Percentiles rank a stretch among this genome's conserved stretches.
Conservation (phyloP, 331 rosid species). For the Phaseolus coccineus region DNA sequence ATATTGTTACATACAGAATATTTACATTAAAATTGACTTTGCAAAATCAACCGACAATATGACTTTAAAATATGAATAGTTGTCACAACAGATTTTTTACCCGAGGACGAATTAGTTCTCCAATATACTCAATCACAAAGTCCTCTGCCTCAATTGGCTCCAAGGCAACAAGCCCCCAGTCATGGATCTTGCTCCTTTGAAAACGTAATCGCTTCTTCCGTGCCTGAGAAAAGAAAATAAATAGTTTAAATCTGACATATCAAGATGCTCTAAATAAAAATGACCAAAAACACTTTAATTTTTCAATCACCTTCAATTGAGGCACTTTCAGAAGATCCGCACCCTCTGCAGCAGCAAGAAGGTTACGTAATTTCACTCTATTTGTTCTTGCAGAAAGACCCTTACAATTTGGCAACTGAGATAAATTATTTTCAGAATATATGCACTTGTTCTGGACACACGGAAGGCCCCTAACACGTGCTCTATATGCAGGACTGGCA, state of each 20-base stretch:
- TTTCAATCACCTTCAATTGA: conserved; percentile 80
- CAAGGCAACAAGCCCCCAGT: conserved; percentile 97
- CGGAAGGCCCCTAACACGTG: conserved; percentile 72
- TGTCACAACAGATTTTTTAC: conserved; percentile 43
- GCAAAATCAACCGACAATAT: conserved; percentile 18
- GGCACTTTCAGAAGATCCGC: conserved; percentile 97
- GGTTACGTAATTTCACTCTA: conserved; percentile 91
- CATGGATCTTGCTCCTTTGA: conserved; percentile 97
- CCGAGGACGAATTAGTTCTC: conserved; percentile 93
- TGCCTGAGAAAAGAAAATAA: conserved; percentile 63
- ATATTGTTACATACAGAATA: not conserved
- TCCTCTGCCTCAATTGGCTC: conserved; percentile 98
- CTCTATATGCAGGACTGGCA: conserved; percentile 84
- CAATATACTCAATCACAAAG: conserved; percentile 95
- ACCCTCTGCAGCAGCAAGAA: conserved; percentile 97
- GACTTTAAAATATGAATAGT: conserved; percentile 28
- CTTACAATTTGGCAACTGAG: conserved; percentile 80
- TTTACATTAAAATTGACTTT: conserved; percentile 20
- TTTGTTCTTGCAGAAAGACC: conserved; percentile 97
- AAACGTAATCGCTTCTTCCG: conserved; percentile 86
- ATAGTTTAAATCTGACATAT: conserved; percentile 18
- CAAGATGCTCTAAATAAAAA: conserved; percentile 37
- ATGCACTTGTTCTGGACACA: conserved; percentile 49
- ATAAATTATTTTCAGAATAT: conserved; percentile 58
- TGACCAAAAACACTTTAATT: conserved; percentile 32